These are phyloP conservation scores for Paragyromitra xinjiangensis DNA, from an alignment of 495 filamentous ascomycete genomes.

Conservation along the genomic window DNA sequence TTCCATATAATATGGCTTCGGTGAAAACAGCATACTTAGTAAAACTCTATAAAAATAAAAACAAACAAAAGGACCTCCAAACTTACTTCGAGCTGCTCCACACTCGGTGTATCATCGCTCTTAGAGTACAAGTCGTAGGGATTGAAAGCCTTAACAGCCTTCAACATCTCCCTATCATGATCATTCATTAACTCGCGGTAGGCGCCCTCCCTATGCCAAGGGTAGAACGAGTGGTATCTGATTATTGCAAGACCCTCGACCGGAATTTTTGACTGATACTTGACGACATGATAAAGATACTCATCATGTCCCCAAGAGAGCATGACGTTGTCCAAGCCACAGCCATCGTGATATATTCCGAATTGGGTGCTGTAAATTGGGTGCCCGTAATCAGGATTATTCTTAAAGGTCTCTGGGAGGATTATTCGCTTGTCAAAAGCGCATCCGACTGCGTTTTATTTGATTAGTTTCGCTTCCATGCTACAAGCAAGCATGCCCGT, in stretches of 20 bases:
- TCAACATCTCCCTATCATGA: constrained; percentile 78
- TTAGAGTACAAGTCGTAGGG: constrained; percentile 93
- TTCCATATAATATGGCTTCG: constrained; percentile 79
- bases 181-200: constrained; percentile 83
- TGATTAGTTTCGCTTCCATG: constrained; percentile 11
- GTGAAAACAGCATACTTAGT: constrained; percentile 29
- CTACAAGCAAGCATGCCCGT: not conserved
- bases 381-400: constrained; percentile 74
- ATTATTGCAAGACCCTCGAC: constrained; percentile 88
- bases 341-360: constrained; percentile 80
- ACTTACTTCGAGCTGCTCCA: constrained; percentile 74
- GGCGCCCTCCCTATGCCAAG: constrained; percentile 83
- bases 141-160: constrained; percentile 85
- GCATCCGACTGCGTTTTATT: constrained; percentile 70
- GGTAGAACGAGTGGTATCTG: constrained; percentile 88
- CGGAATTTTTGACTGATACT: constrained; percentile 79
- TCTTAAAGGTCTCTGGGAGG: constrained; percentile 75
- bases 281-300: constrained; percentile 84
- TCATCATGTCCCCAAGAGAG: constrained; percentile 93
- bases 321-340: constrained; percentile 84
- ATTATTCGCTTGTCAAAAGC: constrained; percentile 79
- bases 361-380: constrained; percentile 73
- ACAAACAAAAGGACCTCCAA: not conserved
- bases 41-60: not conserved
- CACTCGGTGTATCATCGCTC: constrained; percentile 78